Evolutionary conservation across 805 yeast genomes (phyloP).

Genomic region (Candida broadrunensis): DNA sequence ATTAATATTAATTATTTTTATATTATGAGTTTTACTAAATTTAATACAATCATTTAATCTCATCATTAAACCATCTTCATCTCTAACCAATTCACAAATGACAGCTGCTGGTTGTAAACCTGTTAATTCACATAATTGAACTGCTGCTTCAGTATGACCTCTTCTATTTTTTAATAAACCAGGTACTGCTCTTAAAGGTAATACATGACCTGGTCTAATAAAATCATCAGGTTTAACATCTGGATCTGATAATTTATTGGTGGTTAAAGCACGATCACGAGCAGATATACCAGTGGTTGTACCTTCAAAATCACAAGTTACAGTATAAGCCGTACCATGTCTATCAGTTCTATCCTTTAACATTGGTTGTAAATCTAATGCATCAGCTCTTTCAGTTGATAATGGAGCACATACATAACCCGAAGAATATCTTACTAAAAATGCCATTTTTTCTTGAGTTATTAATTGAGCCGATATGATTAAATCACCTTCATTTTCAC

Average conservation of each 20-base stretch:
- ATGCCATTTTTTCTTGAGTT: conserved; percentile 89
- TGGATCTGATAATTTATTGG: conserved; percentile 64
- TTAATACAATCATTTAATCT: conserved; percentile 79
- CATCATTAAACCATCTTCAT: conserved; percentile 94
- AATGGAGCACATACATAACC: conserved; percentile 96
- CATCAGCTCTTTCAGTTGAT: conserved; percentile 72
- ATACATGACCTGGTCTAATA: conserved; percentile 89
- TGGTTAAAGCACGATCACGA: conserved; percentile 86
- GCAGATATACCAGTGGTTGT: conserved; percentile 98
- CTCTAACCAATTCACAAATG: conserved; percentile 91
- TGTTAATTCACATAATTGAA: conserved; percentile 75
- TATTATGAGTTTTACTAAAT: conserved; percentile 58
- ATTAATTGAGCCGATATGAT: conserved; percentile 85
- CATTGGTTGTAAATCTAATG: conserved; percentile 78
- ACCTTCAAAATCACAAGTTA: conserved; percentile 83
- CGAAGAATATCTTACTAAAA: conserved; percentile 78
- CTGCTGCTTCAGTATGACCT: conserved; percentile 98
- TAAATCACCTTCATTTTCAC: conserved; percentile 97
- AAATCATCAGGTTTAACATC: conserved; percentile 59
- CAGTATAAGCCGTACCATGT: conserved; percentile 96
- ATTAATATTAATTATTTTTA: conserved; percentile 78
- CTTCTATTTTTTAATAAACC: conserved; percentile 79
- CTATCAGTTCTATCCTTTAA: conserved; percentile 63
- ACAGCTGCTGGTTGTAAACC: conserved; percentile 84
- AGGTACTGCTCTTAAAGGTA: conserved; percentile 87